These are phyloP conservation scores for Alternaria longipes DNA, from an alignment of 2,329 filamentous ascomycete genomes.

Conservation along the genomic window DNA sequence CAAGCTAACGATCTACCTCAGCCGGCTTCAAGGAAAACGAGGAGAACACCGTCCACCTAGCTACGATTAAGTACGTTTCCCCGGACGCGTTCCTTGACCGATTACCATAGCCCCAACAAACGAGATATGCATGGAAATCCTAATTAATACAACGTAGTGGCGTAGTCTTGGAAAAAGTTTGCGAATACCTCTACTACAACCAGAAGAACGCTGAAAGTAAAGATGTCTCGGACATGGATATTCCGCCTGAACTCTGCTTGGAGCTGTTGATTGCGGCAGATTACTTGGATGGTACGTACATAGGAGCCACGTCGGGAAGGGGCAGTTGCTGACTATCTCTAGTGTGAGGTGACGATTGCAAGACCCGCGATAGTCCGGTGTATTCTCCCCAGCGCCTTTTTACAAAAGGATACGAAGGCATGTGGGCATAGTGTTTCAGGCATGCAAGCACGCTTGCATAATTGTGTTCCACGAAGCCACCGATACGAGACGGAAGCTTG, in stretches of 20 bases:
- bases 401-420: background rate
- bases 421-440: background rate
- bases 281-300: conserved; percentile 64
- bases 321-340: background rate
- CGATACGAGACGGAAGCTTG: background rate
- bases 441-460: background rate
- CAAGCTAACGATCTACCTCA: conserved; percentile 38
- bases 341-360: background rate
- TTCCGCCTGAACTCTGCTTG: conserved; percentile 79
- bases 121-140: background rate
- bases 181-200: conserved; percentile 85
- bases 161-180: conserved; percentile 79
- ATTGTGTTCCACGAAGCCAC: background rate
- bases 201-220: conserved; percentile 75
- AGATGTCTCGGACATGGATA: conserved; percentile 82
- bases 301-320: too few species aligned
- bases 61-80: conserved; percentile 74
- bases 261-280: conserved; percentile 81
- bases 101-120: background rate
- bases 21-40: conserved; percentile 72
- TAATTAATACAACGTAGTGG: conserved; percentile 61
- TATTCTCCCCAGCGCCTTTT: too few species aligned
- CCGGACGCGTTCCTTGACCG: background rate
- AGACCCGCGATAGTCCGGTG: background rate
- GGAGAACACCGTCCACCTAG: conserved; percentile 71